Evolutionary conservation across 2,329 filamentous ascomycete genomes (phyloP).

Genomic region (Elsinoe batatas): DNA sequence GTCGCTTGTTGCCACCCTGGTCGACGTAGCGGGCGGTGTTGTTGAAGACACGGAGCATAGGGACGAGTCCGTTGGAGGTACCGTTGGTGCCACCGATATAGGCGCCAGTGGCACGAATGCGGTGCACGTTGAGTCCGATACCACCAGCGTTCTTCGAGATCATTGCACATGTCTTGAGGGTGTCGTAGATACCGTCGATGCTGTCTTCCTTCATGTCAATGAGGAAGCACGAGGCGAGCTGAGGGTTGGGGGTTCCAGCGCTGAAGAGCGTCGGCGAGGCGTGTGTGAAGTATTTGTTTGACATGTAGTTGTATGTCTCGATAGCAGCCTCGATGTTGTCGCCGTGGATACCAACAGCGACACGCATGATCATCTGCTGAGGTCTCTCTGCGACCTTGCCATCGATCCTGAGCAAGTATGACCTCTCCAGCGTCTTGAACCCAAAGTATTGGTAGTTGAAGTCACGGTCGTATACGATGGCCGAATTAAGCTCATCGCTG

Average conservation of each 20-base stretch:
- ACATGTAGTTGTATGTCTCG: conserved; percentile 99
- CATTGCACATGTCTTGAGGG: conserved; percentile 97
- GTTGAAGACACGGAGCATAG: conserved; percentile 98
- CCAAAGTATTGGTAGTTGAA: conserved; percentile 99
- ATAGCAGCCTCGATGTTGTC: conserved; percentile 89
- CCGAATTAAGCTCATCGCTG: conserved; percentile 93
- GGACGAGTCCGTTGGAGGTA: conserved; percentile 92
- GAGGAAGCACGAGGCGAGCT: conserved; percentile 96
- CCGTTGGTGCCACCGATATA: conserved; percentile 98
- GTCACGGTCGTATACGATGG: conserved; percentile 97
- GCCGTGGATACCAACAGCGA: conserved; percentile 91
- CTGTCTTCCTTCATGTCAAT: conserved; percentile 99
- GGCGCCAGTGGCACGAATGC: conserved; percentile 92
- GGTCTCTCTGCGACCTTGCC: conserved; percentile 95
- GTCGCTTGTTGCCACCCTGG: conserved; percentile 98
- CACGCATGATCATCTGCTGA: conserved; percentile 99
- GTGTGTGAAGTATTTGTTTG: conserved; percentile 95
- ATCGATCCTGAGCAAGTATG: conserved; percentile 89
- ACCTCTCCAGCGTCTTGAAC: conserved; percentile 97
- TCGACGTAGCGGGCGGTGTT: conserved; percentile 98
- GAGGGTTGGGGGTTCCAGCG: conserved; percentile 85
- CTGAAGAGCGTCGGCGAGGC: conserved; percentile 98
- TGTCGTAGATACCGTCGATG: conserved; percentile 98
- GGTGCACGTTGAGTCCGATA: conserved; percentile 92
- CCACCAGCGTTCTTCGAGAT: conserved; percentile 99